These are phyloP conservation scores for Ramaria rubella DNA, from an alignment of 768 basidiomycete species.

Conservation along the genomic window DNA sequence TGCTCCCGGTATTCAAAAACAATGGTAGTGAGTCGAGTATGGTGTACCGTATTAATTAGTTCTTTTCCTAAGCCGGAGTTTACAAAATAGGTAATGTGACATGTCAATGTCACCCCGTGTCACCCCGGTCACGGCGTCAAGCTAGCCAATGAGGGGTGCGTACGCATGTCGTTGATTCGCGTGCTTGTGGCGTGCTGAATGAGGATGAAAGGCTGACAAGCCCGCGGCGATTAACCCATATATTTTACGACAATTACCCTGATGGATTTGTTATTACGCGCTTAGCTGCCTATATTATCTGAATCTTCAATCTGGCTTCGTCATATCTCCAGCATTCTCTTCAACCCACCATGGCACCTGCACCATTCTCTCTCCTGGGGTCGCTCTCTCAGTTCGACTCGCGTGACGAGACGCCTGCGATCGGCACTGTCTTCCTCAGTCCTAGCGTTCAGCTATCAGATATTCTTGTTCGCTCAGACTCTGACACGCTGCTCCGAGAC, in stretches of 20 bases:
- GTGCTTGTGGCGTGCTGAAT: not conserved
- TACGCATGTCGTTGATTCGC: not conserved
- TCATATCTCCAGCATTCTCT: not conserved
- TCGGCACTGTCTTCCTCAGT: slow-evolving; percentile 48
- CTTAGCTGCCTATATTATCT: not conserved
- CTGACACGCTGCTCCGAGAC: slow-evolving; percentile 47
- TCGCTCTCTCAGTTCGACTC: slow-evolving; percentile 32
- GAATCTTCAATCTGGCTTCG: not conserved
- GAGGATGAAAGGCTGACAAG: no score
- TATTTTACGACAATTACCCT: not conserved
- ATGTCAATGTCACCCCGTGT: not conserved
- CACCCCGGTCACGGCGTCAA: not conserved
- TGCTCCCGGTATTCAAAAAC: no score
- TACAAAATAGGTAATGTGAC: not conserved
- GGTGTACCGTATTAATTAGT: no score
- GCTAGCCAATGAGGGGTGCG: not conserved
- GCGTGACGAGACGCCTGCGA: slow-evolving; percentile 43
- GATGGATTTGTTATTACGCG: not conserved
- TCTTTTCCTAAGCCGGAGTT: no score
- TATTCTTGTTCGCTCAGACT: slow-evolving; percentile 38
- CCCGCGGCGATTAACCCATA: not conserved
- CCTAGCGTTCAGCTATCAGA: slow-evolving; percentile 39
- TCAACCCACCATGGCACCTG: slow-evolving; percentile 23
- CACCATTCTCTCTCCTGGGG: slow-evolving; percentile 26
- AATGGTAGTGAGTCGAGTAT: no score